Conservation (phyloP, 352 stramenopile genomes). For the Globisporangium polare region DNA sequence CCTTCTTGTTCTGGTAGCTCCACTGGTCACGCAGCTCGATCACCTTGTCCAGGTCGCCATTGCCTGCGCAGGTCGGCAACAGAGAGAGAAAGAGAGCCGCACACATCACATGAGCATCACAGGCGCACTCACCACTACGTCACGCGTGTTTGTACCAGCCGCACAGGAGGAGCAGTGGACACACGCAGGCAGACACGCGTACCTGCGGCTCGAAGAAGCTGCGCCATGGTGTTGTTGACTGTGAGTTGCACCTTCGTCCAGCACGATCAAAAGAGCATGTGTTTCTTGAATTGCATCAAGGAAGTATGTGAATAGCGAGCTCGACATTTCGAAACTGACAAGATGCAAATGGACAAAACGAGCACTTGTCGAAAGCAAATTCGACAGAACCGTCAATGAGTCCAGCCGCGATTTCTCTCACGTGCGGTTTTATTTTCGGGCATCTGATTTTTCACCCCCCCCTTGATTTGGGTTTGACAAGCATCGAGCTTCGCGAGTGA, state of each 20-base stretch:
- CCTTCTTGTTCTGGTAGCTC: conserved; percentile 82
- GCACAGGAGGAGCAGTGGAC: neutral
- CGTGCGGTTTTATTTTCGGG: no score
- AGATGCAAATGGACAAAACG: no score
- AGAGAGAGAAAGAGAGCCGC: neutral
- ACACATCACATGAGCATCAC: neutral
- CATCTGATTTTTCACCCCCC: neutral
- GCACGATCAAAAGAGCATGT: no score
- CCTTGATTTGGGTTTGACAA: neutral
- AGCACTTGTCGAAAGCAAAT: no score
- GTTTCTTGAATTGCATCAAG: no score
- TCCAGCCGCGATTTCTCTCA: no score
- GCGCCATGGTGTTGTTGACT: conserved; percentile 32
- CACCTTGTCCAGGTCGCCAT: conserved; percentile 71
- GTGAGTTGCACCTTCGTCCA: no score
- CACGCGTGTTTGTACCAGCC: no score
- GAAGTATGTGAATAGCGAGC: no score
- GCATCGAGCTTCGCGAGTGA: neutral
- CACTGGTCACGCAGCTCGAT: conserved; percentile 61
- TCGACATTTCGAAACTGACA: no score
- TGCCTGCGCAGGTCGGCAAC: conserved; percentile 26
- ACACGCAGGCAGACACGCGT: neutral
- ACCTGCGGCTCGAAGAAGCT: conserved; percentile 47
- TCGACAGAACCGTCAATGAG: no score
- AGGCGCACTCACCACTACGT: neutral